phyloP scores from a whole-genome alignment of 176 grass and related monocot species.

The bread wheat (Triticum aestivum) region IWGSC_CS_RefSeq_v2.1 NC_057811.1:340582235-340582734 shows the following conservation, averaged over 20 bases:
- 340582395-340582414: not conserved
- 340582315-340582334: not conserved
- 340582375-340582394: not conserved
- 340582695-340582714: constrained; percentile 10
- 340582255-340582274: not conserved
- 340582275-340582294: not conserved
- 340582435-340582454: not conserved
- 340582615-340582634: constrained; percentile 52
- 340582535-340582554: not conserved
- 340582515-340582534: not conserved
- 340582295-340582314: not conserved
- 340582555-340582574: constrained; percentile 57
- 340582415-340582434: not conserved
- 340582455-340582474: not conserved
- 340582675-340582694: constrained; percentile 60
- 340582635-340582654: constrained; percentile 51
- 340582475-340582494: not conserved
- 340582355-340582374: not conserved
- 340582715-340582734: constrained; percentile 12
- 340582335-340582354: not conserved
- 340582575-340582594: constrained; percentile 56
- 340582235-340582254: not conserved
- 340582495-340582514: not conserved
- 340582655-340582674: constrained; percentile 50
- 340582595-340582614: constrained; percentile 36